phyloP scores from a whole-genome alignment of 495 filamentous ascomycete species.

The Neurospora pannonica region DNA sequence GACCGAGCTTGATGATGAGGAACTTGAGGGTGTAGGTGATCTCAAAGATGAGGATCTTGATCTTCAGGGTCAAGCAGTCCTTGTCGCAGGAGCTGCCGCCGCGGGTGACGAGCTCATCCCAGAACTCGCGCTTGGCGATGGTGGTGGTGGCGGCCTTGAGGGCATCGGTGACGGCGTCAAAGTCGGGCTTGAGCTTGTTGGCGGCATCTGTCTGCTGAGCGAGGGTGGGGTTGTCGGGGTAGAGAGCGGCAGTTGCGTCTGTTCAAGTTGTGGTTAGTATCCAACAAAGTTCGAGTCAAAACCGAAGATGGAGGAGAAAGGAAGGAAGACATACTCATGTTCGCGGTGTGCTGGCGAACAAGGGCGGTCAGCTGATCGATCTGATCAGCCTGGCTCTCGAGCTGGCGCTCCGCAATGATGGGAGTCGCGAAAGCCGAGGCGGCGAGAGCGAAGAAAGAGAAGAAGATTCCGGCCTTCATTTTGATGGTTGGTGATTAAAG shows the following conservation, averaged over 20 bases:
- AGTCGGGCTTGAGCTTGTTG: conserved; percentile 21
- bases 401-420: conserved; percentile 15
- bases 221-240: conserved; percentile 14
- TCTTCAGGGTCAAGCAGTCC: conserved; percentile 14
- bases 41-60: conserved; percentile 27
- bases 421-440: conserved; percentile 26
- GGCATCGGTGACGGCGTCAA: conserved; percentile 24
- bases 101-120: conserved; percentile 6
- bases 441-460: conserved; percentile 26
- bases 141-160: conserved; percentile 16
- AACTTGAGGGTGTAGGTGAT: conserved; percentile 27
- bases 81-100: not conserved
- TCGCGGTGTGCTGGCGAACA: conserved; percentile 24
- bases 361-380: conserved; percentile 19
- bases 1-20: conserved; percentile 28
- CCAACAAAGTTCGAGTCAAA: not conserved
- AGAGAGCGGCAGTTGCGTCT: conserved; percentile 20
- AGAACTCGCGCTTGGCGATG: conserved; percentile 23
- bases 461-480: conserved; percentile 28
- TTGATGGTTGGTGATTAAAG: conserved; percentile 6
- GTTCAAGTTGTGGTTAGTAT: not conserved
- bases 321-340: conserved; percentile 29
- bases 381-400: conserved; percentile 24
- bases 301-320: too few species aligned
- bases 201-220: conserved; percentile 19